Evolutionary conservation across 2,329 filamentous ascomycete genomes (phyloP).

Genomic region (Calycina herbarum): DNA sequence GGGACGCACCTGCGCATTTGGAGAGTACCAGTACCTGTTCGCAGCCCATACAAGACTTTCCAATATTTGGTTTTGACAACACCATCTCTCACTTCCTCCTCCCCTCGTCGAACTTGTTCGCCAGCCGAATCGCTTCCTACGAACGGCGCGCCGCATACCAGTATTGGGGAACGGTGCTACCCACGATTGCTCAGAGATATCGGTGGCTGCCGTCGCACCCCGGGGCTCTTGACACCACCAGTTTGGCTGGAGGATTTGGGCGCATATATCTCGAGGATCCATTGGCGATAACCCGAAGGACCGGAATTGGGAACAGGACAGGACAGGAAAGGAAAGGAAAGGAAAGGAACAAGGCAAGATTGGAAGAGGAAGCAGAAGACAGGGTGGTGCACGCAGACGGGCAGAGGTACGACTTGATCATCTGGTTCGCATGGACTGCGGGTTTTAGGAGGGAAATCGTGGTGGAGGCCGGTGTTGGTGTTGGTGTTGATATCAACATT

Average conservation of each 20-base stretch:
- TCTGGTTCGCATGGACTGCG: neutral
- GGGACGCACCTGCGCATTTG: neutral
- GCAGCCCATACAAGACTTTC: neutral
- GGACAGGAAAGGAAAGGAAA: neutral
- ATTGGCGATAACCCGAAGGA: neutral
- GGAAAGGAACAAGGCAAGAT: neutral
- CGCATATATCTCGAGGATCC: neutral
- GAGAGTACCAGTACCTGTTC: constrained; percentile 3
- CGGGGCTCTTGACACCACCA: neutral
- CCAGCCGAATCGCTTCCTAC: neutral
- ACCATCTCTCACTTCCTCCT: neutral
- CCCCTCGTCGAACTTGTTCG: neutral
- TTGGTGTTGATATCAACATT: constrained; percentile 1
- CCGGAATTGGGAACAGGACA: neutral
- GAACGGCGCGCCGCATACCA: neutral
- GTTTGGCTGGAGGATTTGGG: neutral
- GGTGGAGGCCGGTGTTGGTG: neutral
- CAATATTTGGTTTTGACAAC: constrained; percentile 5
- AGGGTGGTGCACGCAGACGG: neutral
- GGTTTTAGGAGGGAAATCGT: neutral
- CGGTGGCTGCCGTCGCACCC: constrained; percentile 2
- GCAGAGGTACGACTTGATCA: constrained; percentile 1
- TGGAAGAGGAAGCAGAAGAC: neutral
- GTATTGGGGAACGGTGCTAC: neutral
- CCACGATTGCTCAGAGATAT: neutral